These are phyloP conservation scores for Phalaenopsis hybrid DNA, from an alignment of 116 monocot genomes.

Conservation along the genomic window DNA sequence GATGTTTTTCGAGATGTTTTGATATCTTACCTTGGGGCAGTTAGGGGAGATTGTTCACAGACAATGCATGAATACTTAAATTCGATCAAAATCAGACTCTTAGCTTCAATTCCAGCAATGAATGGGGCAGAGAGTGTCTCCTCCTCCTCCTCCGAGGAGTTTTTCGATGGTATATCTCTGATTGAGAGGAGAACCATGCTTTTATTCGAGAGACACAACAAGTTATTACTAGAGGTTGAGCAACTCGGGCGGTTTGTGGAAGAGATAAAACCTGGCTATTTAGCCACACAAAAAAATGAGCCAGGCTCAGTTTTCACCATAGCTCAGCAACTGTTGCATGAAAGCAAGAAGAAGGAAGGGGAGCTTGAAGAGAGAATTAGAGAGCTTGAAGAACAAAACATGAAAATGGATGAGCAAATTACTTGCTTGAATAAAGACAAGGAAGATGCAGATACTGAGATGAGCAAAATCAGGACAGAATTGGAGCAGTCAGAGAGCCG, in stretches of 20 bases:
- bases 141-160: conserved; percentile 7
- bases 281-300: conserved; percentile 17
- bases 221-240: conserved; percentile 33
- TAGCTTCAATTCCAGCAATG: conserved; percentile 35
- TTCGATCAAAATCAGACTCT: conserved; percentile 24
- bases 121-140: conserved; percentile 23
- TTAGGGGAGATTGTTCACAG: conserved; percentile 36
- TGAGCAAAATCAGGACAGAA: conserved; percentile 49
- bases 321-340: conserved; percentile 36
- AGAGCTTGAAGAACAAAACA: conserved; percentile 49
- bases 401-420: conserved; percentile 31
- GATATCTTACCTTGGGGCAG: conserved; percentile 49
- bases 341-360: conserved; percentile 49
- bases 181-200: conserved; percentile 43
- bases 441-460: conserved; percentile 46
- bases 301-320: conserved; percentile 21
- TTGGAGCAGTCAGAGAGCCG: conserved; percentile 64
- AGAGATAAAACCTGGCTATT: conserved; percentile 39
- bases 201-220: conserved; percentile 45
- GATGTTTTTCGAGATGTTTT: conserved; percentile 48
- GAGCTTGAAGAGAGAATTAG: conserved; percentile 37
- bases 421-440: conserved; percentile 31
- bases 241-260: conserved; percentile 48
- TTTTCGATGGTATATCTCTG: conserved; percentile 27
- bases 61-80: conserved; percentile 25